Conservation (phyloP, 129 eudicot genomes). For the Lactuca saligna region DNA sequence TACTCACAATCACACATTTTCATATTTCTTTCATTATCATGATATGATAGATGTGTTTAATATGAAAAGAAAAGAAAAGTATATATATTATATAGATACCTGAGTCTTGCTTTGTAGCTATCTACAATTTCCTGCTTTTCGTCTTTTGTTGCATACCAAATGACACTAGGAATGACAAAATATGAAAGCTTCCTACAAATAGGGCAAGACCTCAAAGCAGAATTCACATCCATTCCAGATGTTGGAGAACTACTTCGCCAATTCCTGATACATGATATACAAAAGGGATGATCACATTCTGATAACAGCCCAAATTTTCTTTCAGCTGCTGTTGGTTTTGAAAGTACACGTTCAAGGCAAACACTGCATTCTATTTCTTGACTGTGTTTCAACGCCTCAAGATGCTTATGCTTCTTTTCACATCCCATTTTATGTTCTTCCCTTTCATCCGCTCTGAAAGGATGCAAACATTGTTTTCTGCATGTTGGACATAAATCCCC, state of each 20-base stretch:
- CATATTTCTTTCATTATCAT: neutral
- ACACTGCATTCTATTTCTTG: slow-evolving; percentile 97
- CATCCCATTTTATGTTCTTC: slow-evolving; percentile 71
- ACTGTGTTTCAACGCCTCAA: slow-evolving; percentile 78
- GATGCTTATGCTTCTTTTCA: slow-evolving; percentile 64
- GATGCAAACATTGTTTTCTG: slow-evolving; percentile 82
- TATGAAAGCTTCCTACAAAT: slow-evolving; percentile 88
- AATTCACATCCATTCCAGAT: slow-evolving; percentile 82
- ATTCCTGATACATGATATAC: slow-evolving; percentile 84
- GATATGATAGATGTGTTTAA: neutral
- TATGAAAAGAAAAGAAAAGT: neutral
- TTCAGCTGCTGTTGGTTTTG: slow-evolving; percentile 67
- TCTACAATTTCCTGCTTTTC: slow-evolving; percentile 78
- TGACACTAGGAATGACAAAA: slow-evolving; percentile 87
- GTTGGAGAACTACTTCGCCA: slow-evolving; percentile 93
- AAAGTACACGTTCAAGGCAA: slow-evolving; percentile 84
- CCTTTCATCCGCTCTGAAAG: slow-evolving; percentile 74
- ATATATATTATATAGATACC: slow-evolving; percentile 33
- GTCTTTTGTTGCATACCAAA: slow-evolving; percentile 83
- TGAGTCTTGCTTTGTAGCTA: slow-evolving; percentile 74
- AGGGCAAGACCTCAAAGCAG: slow-evolving; percentile 92
- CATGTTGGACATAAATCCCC: slow-evolving; percentile 86
- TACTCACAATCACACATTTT: neutral
- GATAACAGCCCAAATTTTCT: slow-evolving; percentile 83
- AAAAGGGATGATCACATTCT: slow-evolving; percentile 96